Percentiles rank a stretch among this genome's conserved stretches.
Conservation (phyloP, 345 rosid genomes). For the Mangifera indica region DNA sequence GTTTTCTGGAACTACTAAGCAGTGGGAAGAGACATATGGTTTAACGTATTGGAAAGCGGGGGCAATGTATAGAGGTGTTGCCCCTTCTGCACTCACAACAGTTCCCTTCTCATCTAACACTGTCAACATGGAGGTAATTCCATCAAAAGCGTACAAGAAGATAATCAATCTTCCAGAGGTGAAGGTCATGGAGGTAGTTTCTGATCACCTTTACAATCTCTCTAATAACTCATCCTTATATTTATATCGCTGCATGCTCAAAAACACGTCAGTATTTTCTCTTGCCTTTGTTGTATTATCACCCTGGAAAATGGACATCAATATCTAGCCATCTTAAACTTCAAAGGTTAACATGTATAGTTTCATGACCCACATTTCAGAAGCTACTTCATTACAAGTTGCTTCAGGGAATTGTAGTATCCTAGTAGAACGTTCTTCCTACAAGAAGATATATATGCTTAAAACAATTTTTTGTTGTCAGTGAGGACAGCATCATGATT, state of each 20-base stretch:
- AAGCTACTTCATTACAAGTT: neutral
- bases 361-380: neutral
- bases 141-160: slow-evolving; percentile 23
- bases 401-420: neutral
- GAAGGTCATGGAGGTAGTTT: slow-evolving; percentile 70
- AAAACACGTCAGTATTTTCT: neutral
- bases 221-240: neutral
- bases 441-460: neutral
- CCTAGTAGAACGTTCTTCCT: neutral
- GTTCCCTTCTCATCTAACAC: slow-evolving; percentile 40
- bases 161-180: slow-evolving; percentile 48
- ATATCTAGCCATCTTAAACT: neutral
- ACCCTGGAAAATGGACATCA: neutral
- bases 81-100: slow-evolving; percentile 63
- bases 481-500: neutral
- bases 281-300: neutral
- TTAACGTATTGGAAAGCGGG: slow-evolving; percentile 88
- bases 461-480: neutral
- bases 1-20: slow-evolving; percentile 75
- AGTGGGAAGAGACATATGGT: slow-evolving; percentile 87
- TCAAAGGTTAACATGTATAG: neutral
- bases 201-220: slow-evolving; percentile 10
- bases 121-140: slow-evolving; percentile 34
- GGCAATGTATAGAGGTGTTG: slow-evolving; percentile 79
- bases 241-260: neutral